phyloP scores from a whole-genome alignment of 176 grass and related monocot genomes.

The Oryza australiensis region DNA sequence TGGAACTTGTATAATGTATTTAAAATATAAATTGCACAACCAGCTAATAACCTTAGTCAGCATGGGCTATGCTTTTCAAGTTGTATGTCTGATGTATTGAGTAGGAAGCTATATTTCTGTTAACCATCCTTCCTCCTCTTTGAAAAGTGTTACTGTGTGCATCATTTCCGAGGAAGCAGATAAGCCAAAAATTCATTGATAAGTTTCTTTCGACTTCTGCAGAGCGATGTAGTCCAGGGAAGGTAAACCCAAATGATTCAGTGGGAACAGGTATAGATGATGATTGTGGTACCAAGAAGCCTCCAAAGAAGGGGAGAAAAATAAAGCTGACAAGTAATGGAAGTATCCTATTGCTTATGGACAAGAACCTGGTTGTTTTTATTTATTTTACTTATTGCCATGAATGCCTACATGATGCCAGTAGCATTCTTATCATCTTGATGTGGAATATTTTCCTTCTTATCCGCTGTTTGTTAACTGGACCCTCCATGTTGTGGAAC shows the following conservation, averaged over 20 bases:
- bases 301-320: conserved; percentile 68
- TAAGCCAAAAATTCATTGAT: neutral
- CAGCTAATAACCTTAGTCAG: conserved; percentile 14
- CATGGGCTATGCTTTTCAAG: neutral
- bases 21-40: neutral
- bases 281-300: conserved; percentile 43
- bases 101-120: neutral
- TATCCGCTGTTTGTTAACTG: neutral
- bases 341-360: conserved; percentile 52
- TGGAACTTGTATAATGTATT: conserved; percentile 4
- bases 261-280: conserved; percentile 38
- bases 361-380: conserved; percentile 22
- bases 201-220: conserved; percentile 29
- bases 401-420: neutral
- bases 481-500: neutral
- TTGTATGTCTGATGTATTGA: neutral
- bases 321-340: conserved; percentile 58
- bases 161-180: neutral
- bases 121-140: neutral
- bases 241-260: conserved; percentile 31
- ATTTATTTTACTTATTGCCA: conserved; percentile 14
- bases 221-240: conserved; percentile 55
- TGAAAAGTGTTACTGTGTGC: neutral
- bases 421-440: neutral
- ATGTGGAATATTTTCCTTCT: conserved; percentile 1